Percentiles rank a stretch among this genome's conserved stretches.
These are phyloP conservation scores for Cystobasidium slooffiae DNA, from an alignment of 1,284 basidiomycete species.

Conservation along the genomic window DNA sequence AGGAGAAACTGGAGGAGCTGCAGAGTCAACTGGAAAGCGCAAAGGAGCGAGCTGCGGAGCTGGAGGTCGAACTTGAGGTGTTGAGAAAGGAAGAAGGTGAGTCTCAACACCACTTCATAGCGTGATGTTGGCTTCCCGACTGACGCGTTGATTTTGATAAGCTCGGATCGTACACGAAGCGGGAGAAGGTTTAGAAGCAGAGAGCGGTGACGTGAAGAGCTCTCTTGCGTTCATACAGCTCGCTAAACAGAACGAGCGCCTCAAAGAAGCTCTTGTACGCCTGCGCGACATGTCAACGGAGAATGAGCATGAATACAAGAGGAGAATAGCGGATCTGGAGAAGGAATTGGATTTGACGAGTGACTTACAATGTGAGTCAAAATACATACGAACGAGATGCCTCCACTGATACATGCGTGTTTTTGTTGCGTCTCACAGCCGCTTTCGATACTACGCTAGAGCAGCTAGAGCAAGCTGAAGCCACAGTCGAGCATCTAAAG, in stretches of 20 bases:
- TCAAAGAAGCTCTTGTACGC: constrained; percentile 90
- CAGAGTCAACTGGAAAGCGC: constrained; percentile 76
- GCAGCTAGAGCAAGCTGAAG: constrained; percentile 81
- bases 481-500: constrained; percentile 91
- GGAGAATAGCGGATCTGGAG: constrained; percentile 83
- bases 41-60: constrained; percentile 75
- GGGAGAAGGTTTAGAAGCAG: constrained; percentile 38
- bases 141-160: constrained; percentile 15
- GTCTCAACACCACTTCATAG: constrained; percentile 37
- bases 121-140: neutral
- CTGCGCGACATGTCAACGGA: constrained; percentile 86
- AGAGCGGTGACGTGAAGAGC: constrained; percentile 56
- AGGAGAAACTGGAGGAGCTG: constrained; percentile 83
- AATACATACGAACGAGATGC: neutral
- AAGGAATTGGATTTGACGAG: constrained; percentile 69
- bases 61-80: constrained; percentile 82
- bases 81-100: constrained; percentile 65
- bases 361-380: constrained; percentile 55
- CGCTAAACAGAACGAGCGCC: constrained; percentile 91
- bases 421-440: constrained; percentile 59
- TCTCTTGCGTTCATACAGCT: constrained; percentile 85
- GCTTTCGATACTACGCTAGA: constrained; percentile 78
- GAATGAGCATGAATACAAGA: constrained; percentile 80
- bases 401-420: neutral
- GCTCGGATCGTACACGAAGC: constrained; percentile 48